phyloP scores from a whole-genome alignment of 1,284 basidiomycete genomes.

The Microbotryomycetes sp. region DNA sequence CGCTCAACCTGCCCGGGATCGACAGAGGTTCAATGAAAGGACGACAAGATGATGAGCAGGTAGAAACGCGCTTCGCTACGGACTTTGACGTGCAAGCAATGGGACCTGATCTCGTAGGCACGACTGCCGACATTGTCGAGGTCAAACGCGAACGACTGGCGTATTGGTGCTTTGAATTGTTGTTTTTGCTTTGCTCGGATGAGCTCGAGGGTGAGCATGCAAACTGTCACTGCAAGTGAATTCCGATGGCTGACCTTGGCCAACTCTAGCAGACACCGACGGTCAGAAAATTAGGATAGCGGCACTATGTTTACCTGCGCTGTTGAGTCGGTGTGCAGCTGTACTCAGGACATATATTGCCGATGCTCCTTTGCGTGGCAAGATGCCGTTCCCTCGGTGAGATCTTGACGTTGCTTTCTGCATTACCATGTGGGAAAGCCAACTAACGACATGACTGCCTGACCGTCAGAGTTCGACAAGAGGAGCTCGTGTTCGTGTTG shows the following conservation, averaged over 20 bases:
- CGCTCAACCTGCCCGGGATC: constrained; percentile 39
- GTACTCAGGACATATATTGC: constrained; percentile 67
- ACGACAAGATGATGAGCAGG: constrained; percentile 29
- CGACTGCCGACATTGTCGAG: constrained; percentile 54
- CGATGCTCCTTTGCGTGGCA: constrained; percentile 72
- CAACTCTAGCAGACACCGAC: constrained; percentile 48
- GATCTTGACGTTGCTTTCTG: constrained; percentile 15
- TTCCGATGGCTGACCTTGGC: background rate
- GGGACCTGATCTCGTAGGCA: constrained; percentile 49
- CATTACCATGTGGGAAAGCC: no score
- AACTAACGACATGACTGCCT: background rate
- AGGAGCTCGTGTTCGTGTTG: constrained; percentile 79
- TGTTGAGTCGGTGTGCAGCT: constrained; percentile 65
- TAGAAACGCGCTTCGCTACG: constrained; percentile 29
- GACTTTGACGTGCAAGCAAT: constrained; percentile 29
- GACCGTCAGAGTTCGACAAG: constrained; percentile 65
- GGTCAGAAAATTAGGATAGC: constrained; percentile 61
- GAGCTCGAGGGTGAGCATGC: constrained; percentile 52
- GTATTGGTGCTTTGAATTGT: constrained; percentile 87
- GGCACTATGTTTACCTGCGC: constrained; percentile 58
- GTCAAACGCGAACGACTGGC: constrained; percentile 74
- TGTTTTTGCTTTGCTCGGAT: constrained; percentile 71
- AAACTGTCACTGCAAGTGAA: background rate
- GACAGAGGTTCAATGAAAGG: constrained; percentile 36
- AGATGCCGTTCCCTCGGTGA: constrained; percentile 75